Evolutionary conservation across 768 basidiomycete genomes (phyloP), one percentile per base, ranked within the genome.

Genomic region (Tremella fuciformis): DNA sequence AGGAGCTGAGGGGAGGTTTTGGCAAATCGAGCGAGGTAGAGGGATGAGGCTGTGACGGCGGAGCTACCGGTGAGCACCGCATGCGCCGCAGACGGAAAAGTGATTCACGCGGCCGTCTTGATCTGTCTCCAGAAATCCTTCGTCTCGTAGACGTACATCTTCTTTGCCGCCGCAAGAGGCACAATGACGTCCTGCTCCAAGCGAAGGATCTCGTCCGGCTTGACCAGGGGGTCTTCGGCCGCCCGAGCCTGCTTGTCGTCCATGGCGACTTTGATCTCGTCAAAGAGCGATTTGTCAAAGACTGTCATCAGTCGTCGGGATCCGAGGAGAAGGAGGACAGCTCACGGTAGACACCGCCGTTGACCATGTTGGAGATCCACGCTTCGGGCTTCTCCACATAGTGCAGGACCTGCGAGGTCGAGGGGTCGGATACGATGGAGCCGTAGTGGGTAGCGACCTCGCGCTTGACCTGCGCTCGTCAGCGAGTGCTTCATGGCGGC

Each of bases 121-220:
- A 81, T 79, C 60, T 80, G 79, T 8, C 76, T 64, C 79, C 79
- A 81, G 62, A 78, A 78, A 37, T 77, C 71, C 15, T 61, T 71
- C 18, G 76, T 73, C 62, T 76, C 71, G 74, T 76, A 80, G 1
- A 79, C 80, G 60, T 71, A 80, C 50, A 81, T 76, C 71, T 80
- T 80, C 56, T 65, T 66, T 18, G 64, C 49, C 7, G 74, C 71
- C 2, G 79, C 79, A 8, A 81, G 68, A 9, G 79, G 79, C 3
- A 78, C 78, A 47, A 81, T 73, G 34, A 81, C 79, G 63, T 81
- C 80, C 64, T 79, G 79, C 62, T 81, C 80, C 19, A 81, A 63
- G 34, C 78, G 78, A 6, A 81, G 70, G 57, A 78, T 76, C 48
- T 81, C 80, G 63, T 79, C 78, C 13, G 70, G 60, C 50, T 76